phyloP scores from a whole-genome alignment of 176 grass and related monocot species.

The Bolboschoenus planiculmis region DNA sequence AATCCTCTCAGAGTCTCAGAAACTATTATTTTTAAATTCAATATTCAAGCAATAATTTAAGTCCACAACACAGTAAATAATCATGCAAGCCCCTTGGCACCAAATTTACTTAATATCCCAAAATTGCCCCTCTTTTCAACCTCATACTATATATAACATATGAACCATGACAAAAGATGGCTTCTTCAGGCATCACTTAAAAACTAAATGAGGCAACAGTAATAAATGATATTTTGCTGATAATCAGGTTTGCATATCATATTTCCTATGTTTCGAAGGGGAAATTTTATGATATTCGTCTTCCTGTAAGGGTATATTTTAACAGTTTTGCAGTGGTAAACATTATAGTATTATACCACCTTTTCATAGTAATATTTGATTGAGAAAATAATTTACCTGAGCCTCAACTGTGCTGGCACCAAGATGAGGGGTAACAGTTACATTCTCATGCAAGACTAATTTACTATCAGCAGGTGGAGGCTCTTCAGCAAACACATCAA shows the following conservation, averaged over 20 bases:
- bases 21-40: background rate
- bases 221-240: background rate
- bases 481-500: conserved; percentile 78
- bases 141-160: background rate
- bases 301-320: background rate
- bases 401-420: conserved; percentile 88
- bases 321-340: background rate
- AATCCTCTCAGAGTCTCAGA: background rate
- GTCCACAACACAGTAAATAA: background rate
- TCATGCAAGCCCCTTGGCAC: background rate
- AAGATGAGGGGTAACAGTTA: conserved; percentile 81
- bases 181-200: background rate
- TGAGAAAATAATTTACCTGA: conserved; percentile 40
- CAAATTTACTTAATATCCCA: background rate
- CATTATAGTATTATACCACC: background rate
- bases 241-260: background rate
- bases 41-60: conserved; percentile 2
- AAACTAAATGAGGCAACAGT: background rate
- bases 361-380: background rate
- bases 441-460: conserved; percentile 72
- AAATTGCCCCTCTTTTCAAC: background rate
- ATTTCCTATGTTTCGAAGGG: background rate
- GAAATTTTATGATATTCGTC: background rate
- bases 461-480: conserved; percentile 67
- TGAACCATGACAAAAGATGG: background rate